Evolutionary conservation across 192 early-diverging fungal species (phyloP).

Genomic region (Phlyctochytrium arcticum): DNA sequence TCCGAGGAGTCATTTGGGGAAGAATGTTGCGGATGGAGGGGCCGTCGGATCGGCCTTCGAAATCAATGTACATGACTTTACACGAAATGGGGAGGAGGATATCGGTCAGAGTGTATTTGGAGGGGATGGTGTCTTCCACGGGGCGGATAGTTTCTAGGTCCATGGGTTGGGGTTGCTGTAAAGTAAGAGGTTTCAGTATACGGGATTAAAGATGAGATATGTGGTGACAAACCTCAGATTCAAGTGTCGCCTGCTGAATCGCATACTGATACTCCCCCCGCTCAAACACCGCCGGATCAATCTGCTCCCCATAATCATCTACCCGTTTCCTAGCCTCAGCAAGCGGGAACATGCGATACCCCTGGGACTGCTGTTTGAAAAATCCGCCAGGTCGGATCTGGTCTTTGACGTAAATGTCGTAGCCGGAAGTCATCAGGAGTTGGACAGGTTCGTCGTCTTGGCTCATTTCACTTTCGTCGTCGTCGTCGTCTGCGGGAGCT

Average conservation of each 20-base stretch:
- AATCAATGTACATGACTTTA: constrained; percentile 77
- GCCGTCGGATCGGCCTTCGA: constrained; percentile 89
- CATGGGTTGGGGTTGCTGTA: constrained; percentile 9
- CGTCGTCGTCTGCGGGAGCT: constrained; percentile 65
- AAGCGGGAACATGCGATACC: constrained; percentile 79
- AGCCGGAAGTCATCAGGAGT: constrained; percentile 46
- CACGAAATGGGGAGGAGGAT: constrained; percentile 64
- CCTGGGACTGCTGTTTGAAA: constrained; percentile 75
- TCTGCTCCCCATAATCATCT: constrained; percentile 91
- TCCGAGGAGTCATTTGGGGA: constrained; percentile 70
- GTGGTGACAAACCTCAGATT: constrained; percentile 11
- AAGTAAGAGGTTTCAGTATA: no score
- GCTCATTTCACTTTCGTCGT: constrained; percentile 55
- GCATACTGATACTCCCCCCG: constrained; percentile 19
- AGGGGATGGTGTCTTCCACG: constrained; percentile 62
- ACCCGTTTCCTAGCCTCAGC: constrained; percentile 73
- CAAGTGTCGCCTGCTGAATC: constrained; percentile 39
- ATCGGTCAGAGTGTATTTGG: constrained; percentile 68
- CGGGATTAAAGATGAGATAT: no score
- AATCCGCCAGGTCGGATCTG: constrained; percentile 67
- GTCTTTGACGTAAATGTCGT: constrained; percentile 84
- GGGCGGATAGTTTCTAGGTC: constrained; percentile 48
- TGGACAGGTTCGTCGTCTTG: constrained; percentile 56
- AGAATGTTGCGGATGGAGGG: constrained; percentile 83
- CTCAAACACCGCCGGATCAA: constrained; percentile 55